Evolutionary conservation across 2,329 filamentous ascomycete genomes (phyloP), one percentile per base, ranked within the genome.

Genomic region (Penicillium crustosum): DNA sequence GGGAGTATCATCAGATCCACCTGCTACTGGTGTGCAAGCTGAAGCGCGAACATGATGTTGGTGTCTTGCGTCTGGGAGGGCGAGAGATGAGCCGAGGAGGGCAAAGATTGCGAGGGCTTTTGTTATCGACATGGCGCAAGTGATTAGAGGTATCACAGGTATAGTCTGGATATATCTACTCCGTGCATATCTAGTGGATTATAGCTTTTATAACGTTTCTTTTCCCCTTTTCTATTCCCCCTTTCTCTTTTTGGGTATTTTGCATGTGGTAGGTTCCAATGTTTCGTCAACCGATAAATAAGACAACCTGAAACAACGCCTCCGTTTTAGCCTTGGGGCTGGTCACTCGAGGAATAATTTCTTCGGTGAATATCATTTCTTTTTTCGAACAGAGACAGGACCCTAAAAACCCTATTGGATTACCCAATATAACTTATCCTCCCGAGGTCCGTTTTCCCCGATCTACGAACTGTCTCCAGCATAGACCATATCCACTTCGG

Each of bases 1-100:
- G 2, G 79, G 78, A 0, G 73, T 70, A 57, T 81, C 79, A 49
- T 81, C 78, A 7, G 65, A 66, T 27, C 71, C 69, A 17, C 68
- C 69, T 4, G 72, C 66, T 13, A 50, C 55, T 3, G 74, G 69
- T 0, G 70, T 77, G 55, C 75, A 78, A 29, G 68, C 62, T 53
- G 61, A 55, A 15, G 69, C 66, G 7, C 70, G 68, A 9, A 62
- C 36, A 41, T 50, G 42, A 12, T 63, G 39, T 6, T 63, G 48
- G 10, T 48, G 25, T n/a, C 21, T 35, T 13, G 49, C 19, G 6
- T 51, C 49, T 38, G 31, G 31, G 2, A 54, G 49, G 4, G 61
- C 52, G 6, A 63, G 25, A 4, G 51, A 29, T 8, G 48, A 31
- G 6, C 54, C 35, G 21, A 62, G n/a, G 1, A 56, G 47, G 4